Evolutionary conservation across 1,139 yeast genomes (phyloP).

Genomic region (Scheffersomyces insectosa): DNA sequence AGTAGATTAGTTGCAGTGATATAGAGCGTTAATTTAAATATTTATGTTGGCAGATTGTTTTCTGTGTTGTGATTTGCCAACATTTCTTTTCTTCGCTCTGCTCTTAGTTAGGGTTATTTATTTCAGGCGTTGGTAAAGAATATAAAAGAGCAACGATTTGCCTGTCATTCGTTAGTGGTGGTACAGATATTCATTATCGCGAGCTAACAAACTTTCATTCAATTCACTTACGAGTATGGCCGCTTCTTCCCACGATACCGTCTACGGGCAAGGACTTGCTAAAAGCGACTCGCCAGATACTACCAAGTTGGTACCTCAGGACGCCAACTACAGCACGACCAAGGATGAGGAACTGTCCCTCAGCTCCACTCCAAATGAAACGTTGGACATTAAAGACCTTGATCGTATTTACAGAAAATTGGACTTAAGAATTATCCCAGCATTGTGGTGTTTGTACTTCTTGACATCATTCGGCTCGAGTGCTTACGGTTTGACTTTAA

Average conservation of each 20-base stretch:
- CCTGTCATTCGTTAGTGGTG: no score
- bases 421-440: slow-evolving; percentile 76
- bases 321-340: slow-evolving; percentile 1
- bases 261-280: no score
- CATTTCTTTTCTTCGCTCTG: not conserved
- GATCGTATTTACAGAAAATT: slow-evolving; percentile 65
- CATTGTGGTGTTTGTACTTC: slow-evolving; percentile 79
- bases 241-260: not conserved
- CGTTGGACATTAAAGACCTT: slow-evolving; percentile 31
- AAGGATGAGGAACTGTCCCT: slow-evolving; percentile 7
- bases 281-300: no score
- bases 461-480: slow-evolving; percentile 76
- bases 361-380: slow-evolving; percentile 2
- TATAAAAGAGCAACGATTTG: no score
- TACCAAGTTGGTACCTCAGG: not conserved
- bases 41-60: not conserved
- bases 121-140: no score
- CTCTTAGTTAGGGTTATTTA: slow-evolving; percentile 3
- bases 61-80: not conserved
- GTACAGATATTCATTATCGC: no score
- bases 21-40: not conserved
- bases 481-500: slow-evolving; percentile 76
- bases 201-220: no score
- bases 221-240: not conserved
- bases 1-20: no score